Base-by-base conservation (phyloP, 2,329 filamentous ascomycete genomes). In the Lachnellula hyalina region DNA sequence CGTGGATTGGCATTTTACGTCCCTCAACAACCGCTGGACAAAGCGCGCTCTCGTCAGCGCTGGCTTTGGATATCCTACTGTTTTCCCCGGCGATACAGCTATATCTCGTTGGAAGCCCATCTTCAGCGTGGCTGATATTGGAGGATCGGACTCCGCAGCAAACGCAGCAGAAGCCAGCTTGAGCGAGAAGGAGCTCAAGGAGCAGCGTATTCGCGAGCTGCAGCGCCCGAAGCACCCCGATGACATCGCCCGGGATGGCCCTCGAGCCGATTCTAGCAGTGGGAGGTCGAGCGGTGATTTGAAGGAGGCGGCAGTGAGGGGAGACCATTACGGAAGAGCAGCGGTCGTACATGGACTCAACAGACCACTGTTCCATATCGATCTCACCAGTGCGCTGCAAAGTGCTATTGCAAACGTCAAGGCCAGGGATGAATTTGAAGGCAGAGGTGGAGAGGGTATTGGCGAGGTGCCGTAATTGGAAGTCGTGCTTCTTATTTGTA, bases 1-100 rank as follows among this genome's bases (percentile, higher is more conserved):
- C 2, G 92, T 97, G 4, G 90, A 96, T 70, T 97, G 93, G 92
- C 94, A 97, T 72, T 86, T 97, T 60, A 90, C 92, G n/a, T 87
- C 85, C 72, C 88, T 97, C 74, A 91, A 86, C 74, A 96, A 94
- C 76, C 83, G 89, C 54, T 96, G 93, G 93, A 93, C 91, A 23
- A 96, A 96, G 75, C 87, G 91, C 34, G 92, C 90, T 4, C 84
- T 97, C 44, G 87, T 86, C 4, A 84, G 89, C 2, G 93, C 88
- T 23, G 93, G 93, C 12, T 97, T 97, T 67, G 93, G 93, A 1
- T 91, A 87, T 68, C 91, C 90, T 2, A 83, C 84, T 0, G 65
- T 74, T 12, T 76, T 75, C 14, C 48, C 52, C 1, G 47, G 41
- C 19, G 61, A 61, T n/a, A 57, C 49, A 12, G 23, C 70, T 70